Conservation (phyloP, 805 yeast species). For the Wickerhamiella siamensis region DNA sequence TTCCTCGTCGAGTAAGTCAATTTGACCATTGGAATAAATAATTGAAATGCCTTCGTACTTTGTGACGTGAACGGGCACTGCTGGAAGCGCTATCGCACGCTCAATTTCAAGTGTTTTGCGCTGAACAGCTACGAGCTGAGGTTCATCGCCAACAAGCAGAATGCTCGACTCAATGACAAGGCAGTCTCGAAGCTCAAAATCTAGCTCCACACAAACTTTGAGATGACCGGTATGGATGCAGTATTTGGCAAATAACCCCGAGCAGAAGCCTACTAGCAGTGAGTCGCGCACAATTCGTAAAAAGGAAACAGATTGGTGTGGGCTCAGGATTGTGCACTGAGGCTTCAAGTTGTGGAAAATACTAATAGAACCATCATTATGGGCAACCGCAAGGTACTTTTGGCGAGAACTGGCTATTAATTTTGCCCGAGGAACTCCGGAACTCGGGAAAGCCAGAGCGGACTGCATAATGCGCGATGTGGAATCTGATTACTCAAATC, state of each 20-base stretch:
- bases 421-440: background rate
- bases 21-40: conserved; percentile 2
- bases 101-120: conserved; percentile 4
- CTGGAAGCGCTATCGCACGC: background rate
- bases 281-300: conserved; percentile 1
- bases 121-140: conserved; percentile 3
- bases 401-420: background rate
- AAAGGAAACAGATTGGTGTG: background rate
- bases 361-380: conserved; percentile 3
- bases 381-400: conserved; percentile 2
- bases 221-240: conserved; percentile 3
- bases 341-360: background rate
- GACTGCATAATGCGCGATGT: conserved; percentile 3
- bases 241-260: conserved; percentile 4
- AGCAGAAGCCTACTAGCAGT: conserved; percentile 2
- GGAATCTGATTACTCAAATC: no score
- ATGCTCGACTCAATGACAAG: conserved; percentile 1
- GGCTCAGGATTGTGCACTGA: background rate
- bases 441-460: background rate
- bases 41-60: conserved; percentile 1
- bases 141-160: conserved; percentile 4
- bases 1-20: conserved; percentile 3
- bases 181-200: background rate
- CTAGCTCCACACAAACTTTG: conserved; percentile 1
- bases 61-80: conserved; percentile 5